phyloP scores from a whole-genome alignment of 73 alveolate genomes.

The Uronychia binucleata region DNA sequence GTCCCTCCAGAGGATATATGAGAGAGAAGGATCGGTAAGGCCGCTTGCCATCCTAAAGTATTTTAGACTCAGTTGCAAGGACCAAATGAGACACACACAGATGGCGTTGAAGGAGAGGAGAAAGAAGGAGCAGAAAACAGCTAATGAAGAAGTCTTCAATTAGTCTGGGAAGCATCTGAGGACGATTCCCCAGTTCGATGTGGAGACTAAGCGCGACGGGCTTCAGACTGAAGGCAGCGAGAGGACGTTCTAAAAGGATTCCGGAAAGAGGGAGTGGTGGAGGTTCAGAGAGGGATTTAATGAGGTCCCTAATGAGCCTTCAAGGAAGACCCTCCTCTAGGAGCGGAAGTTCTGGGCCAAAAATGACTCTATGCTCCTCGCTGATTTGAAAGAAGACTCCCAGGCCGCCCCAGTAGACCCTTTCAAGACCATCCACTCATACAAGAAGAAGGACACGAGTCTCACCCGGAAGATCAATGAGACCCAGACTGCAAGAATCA shows the following conservation, averaged over 20 bases:
- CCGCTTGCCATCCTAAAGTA: neutral
- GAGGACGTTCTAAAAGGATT: neutral
- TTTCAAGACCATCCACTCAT: conserved; percentile 36
- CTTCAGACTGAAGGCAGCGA: neutral
- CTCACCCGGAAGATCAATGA: neutral
- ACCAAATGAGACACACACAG: neutral
- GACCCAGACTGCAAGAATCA: conserved; percentile 2
- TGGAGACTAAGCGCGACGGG: neutral
- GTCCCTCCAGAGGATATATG: neutral
- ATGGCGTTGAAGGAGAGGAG: neutral
- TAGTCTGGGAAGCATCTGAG: neutral
- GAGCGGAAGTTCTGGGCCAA: conserved; percentile 55
- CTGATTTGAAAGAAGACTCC: conserved; percentile 25
- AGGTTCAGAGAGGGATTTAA: conserved; percentile 66
- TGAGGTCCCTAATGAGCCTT: conserved; percentile 59
- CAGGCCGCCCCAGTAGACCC: conserved; percentile 54
- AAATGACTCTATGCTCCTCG: conserved; percentile 47
- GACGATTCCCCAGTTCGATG: neutral
- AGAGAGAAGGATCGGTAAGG: neutral
- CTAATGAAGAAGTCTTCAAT: neutral
- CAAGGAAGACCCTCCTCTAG: conserved; percentile 55
- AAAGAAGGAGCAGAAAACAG: neutral
- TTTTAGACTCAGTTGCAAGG: neutral
- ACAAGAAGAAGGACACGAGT: neutral
- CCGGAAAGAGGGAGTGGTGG: conserved; percentile 82